Evolutionary conservation across 1,139 yeast genomes (phyloP), one percentile per base, ranked within the genome.

Genomic region (Candida sp.): DNA sequence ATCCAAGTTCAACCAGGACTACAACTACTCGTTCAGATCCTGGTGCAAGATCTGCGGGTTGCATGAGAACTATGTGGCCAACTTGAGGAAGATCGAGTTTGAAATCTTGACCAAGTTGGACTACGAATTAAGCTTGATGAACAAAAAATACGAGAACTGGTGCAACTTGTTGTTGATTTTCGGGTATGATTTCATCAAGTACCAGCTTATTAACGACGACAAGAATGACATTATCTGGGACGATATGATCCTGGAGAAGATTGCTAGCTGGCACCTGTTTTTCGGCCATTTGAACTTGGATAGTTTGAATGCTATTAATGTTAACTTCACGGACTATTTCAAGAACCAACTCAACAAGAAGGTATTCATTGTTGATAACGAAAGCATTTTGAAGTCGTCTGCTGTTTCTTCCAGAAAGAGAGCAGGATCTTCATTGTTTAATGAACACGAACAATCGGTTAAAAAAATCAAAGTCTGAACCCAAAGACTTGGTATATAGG

Each of bases 21-120:
- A 85, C 51, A 87, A 86, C 63, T 88, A 83, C 66, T 77, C 88
- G 25, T 78, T 87, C 57, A 77, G 77, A 57, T 82, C 89, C n/a
- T 90, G 96, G 96, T 75, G 88, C 49, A 84, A 83, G 62, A 85
- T 90, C 47, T 82, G 90, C 48, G 94, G 96, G 1, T 85, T 58
- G 59, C 77, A 46, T 53, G 64, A 57, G 48, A 61, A 56, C 22
- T 49, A 66, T 48, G 56, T 77, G n/a, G 58, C 67, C 42, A 83
- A 80, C 52, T 73, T 90, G 53, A 75, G 75, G 53, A 60, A 62
- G 8, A 73, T 85, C 53, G 96, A 90, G 68, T 61, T 80, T 34
- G 68, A 74, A n/a, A 73, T 88, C 39, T 75, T 90, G 52, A 61
- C 67, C 35, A 68, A 78, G 9, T 73, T 89, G 51, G 76, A 84